Evolutionary conservation across 2,329 filamentous ascomycete species (phyloP).

Genomic region (Hymenoscyphus salicellus): DNA sequence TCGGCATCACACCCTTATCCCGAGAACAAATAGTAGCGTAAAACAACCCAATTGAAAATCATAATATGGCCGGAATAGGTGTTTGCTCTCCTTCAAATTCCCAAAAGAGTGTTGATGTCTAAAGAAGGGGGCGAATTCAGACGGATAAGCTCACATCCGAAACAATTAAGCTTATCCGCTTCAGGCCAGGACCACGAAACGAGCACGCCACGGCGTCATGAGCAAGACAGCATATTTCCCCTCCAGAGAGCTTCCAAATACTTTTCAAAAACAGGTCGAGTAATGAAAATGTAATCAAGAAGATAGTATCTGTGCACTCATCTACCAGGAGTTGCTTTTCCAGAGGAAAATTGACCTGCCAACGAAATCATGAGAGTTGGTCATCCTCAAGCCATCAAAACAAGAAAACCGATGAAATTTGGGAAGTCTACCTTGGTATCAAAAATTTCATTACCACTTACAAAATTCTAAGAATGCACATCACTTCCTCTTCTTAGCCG

Average conservation of each 20-base stretch:
- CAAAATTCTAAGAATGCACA: not conserved
- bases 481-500: constrained; percentile 66
- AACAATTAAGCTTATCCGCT: not conserved
- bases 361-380: not conserved
- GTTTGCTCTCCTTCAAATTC: not conserved
- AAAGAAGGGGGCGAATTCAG: not conserved
- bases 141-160: not conserved
- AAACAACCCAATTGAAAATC: too few relatives aligned
- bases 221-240: not conserved
- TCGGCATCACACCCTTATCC: too few relatives aligned
- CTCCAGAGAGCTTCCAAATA: not conserved
- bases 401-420: too few relatives aligned
- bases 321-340: too few relatives aligned
- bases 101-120: too few relatives aligned
- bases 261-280: not conserved
- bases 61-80: not conserved
- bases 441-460: constrained; percentile 1
- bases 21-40: too few relatives aligned
- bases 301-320: too few relatives aligned
- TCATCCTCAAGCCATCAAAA: not conserved
- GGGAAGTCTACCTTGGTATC: not conserved
- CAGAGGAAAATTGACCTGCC: too few relatives aligned
- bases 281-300: too few relatives aligned
- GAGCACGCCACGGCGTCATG: not conserved
- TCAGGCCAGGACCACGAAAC: too few relatives aligned